Conservation (phyloP, 225 moss, liverwort and hornwort species). For the Ulota crispa region DNA sequence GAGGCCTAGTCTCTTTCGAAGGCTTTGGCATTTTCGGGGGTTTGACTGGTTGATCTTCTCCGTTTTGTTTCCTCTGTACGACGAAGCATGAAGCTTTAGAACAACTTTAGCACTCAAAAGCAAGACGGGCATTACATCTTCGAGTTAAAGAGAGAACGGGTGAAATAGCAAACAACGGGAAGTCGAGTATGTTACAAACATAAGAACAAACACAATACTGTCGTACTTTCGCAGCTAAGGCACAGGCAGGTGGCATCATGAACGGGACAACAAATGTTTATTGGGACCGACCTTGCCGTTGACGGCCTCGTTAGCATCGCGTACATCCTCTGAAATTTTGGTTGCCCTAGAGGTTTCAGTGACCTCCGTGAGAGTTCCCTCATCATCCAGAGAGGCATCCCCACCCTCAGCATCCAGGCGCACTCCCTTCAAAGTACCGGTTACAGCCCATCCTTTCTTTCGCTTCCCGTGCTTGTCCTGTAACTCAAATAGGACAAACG, state of each 20-base stretch:
- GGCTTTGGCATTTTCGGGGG: slow-evolving; percentile 36
- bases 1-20: slow-evolving; percentile 57
- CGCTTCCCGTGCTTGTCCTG: slow-evolving; percentile 81
- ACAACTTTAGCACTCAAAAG: not conserved
- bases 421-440: slow-evolving; percentile 63
- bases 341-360: slow-evolving; percentile 30
- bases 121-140: slow-evolving; percentile 11
- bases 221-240: not conserved
- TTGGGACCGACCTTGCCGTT: slow-evolving; percentile 16
- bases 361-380: slow-evolving; percentile 30
- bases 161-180: not conserved
- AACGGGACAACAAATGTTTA: not conserved
- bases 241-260: not conserved
- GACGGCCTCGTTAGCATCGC: slow-evolving; percentile 18
- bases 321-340: slow-evolving; percentile 30
- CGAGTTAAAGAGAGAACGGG: not conserved
- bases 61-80: slow-evolving; percentile 64
- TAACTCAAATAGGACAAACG: not conserved
- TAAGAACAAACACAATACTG: not conserved
- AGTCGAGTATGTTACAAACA: not conserved
- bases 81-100: not conserved
- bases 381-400: slow-evolving; percentile 74
- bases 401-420: slow-evolving; percentile 89
- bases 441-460: slow-evolving; percentile 74
- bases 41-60: slow-evolving; percentile 47